Percentiles rank a stretch among this genome's conserved stretches.
Evolutionary conservation across 1,139 yeast genomes (phyloP).

Genomic region (Lodderomyces beijingensis): DNA sequence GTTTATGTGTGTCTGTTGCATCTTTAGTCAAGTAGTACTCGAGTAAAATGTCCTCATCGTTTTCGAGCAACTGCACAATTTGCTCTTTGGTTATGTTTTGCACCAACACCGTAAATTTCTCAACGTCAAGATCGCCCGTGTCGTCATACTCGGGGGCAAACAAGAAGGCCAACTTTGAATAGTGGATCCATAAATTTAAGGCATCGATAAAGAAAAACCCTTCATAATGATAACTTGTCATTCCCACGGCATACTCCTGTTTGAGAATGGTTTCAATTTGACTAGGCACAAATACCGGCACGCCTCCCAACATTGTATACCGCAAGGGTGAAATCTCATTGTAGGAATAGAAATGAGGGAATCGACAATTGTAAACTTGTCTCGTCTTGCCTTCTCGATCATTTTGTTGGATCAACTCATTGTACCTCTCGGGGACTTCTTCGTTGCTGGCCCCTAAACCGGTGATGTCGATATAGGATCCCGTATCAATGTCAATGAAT

Average conservation of each 20-base stretch:
- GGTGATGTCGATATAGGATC: slow-evolving; percentile 37
- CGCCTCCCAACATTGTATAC: slow-evolving; percentile 30
- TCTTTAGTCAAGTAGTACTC: slow-evolving; percentile 30
- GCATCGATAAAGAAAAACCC: slow-evolving; percentile 21
- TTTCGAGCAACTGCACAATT: slow-evolving; percentile 16
- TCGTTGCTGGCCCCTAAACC: slow-evolving; percentile 30
- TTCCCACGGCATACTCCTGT: slow-evolving; percentile 24
- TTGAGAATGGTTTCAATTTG: slow-evolving; percentile 21
- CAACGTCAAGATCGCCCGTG: slow-evolving; percentile 13
- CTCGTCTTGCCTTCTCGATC: slow-evolving; percentile 15
- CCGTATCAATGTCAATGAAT: slow-evolving; percentile 38
- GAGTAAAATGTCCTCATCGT: slow-evolving; percentile 23
- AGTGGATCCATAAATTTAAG: slow-evolving; percentile 26
- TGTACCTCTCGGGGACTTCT: slow-evolving; percentile 20
- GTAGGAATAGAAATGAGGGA: slow-evolving; percentile 29
- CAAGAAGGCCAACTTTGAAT: slow-evolving; percentile 16
- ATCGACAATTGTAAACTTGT: slow-evolving; percentile 29
- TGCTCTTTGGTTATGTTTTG: slow-evolving; percentile 17
- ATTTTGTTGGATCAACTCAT: slow-evolving; percentile 15
- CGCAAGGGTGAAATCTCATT: slow-evolving; percentile 32
- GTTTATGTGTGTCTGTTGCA: slow-evolving; percentile 24
- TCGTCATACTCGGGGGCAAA: slow-evolving; percentile 13
- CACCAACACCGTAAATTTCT: slow-evolving; percentile 19
- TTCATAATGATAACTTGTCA: slow-evolving; percentile 17
- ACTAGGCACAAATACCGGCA: slow-evolving; percentile 29